Evolutionary conservation across 208 protist genomes (phyloP).

Genomic region (Lotmaria passim): DNA sequence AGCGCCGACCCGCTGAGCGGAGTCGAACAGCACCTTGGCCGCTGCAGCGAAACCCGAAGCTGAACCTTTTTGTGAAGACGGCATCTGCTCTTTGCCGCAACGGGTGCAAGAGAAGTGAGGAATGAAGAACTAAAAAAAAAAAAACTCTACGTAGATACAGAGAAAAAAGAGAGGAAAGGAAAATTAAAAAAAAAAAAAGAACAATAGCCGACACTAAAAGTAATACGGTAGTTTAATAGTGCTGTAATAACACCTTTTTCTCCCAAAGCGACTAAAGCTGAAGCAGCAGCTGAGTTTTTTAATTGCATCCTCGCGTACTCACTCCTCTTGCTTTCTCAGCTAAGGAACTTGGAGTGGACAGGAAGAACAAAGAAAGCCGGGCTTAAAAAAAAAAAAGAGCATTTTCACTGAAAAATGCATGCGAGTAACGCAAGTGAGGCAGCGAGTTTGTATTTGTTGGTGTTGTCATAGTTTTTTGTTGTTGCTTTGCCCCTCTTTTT

Average conservation of each 20-base stretch:
- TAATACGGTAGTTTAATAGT: no score
- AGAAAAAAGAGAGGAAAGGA: constrained; percentile 19
- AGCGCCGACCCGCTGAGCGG: constrained; percentile 78
- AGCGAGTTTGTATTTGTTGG: no score
- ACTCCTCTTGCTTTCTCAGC: no score
- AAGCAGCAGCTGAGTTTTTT: no score
- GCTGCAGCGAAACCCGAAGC: constrained; percentile 69
- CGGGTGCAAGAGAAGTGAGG: not conserved
- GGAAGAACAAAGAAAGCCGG: no score
- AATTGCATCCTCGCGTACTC: no score
- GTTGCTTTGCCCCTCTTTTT: no score
- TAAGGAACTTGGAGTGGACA: no score
- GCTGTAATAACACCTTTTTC: no score
- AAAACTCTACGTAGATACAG: not conserved
- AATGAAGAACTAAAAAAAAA: not conserved
- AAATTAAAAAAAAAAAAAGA: not conserved
- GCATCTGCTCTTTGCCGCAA: constrained; percentile 16
- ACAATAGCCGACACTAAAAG: no score
- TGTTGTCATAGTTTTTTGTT: no score
- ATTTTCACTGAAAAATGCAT: not conserved
- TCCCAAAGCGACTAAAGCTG: no score
- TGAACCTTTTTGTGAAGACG: constrained; percentile 18
- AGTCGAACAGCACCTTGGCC: constrained; percentile 85
- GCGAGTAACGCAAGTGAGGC: not conserved
- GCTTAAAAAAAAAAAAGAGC: not conserved